These are phyloP conservation scores for Porodaedalea pini DNA, from an alignment of 1,284 basidiomycete species.

Conservation along the genomic window DNA sequence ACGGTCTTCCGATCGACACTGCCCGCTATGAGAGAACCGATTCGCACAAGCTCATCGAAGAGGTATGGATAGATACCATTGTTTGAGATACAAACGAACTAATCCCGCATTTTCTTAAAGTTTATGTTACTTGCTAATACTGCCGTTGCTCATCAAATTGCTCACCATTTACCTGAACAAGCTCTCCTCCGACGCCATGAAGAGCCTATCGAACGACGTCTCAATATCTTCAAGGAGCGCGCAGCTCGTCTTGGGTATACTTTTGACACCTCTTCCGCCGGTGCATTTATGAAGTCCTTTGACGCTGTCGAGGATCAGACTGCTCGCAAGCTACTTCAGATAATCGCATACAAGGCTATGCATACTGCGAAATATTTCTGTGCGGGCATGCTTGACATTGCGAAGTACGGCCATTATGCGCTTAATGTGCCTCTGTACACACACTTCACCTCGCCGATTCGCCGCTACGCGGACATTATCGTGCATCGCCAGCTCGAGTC, in stretches of 20 bases:
- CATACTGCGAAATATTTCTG: constrained; percentile 97
- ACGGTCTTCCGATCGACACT: constrained; percentile 83
- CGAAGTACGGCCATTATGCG: constrained; percentile 94
- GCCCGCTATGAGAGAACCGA: constrained; percentile 61
- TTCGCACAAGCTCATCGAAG: constrained; percentile 84
- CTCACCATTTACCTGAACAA: constrained; percentile 91
- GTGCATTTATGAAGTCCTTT: constrained; percentile 83
- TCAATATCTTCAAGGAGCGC: constrained; percentile 75
- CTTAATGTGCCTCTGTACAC: constrained; percentile 92
- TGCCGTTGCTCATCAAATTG: constrained; percentile 88
- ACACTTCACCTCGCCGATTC: constrained; percentile 93
- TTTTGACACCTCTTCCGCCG: constrained; percentile 79
- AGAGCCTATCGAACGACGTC: constrained; percentile 83
- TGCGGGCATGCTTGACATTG: constrained; percentile 97
- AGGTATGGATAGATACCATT: constrained; percentile 48
- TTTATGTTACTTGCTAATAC: constrained; percentile 95
- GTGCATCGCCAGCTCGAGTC: constrained; percentile 97
- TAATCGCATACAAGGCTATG: constrained; percentile 86
- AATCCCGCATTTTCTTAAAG: constrained; percentile 35
- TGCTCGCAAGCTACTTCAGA: constrained; percentile 71
- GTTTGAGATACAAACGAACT: constrained; percentile 10
- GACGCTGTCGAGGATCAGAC: constrained; percentile 68
- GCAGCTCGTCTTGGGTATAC: constrained; percentile 81
- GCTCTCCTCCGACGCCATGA: constrained; percentile 94
- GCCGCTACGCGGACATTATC: constrained; percentile 91